Evolutionary conservation across 192 early-diverging fungal genomes (phyloP), one percentile per base, ranked within the genome.

Genomic region (Jimgerdemannia flammicorona): DNA sequence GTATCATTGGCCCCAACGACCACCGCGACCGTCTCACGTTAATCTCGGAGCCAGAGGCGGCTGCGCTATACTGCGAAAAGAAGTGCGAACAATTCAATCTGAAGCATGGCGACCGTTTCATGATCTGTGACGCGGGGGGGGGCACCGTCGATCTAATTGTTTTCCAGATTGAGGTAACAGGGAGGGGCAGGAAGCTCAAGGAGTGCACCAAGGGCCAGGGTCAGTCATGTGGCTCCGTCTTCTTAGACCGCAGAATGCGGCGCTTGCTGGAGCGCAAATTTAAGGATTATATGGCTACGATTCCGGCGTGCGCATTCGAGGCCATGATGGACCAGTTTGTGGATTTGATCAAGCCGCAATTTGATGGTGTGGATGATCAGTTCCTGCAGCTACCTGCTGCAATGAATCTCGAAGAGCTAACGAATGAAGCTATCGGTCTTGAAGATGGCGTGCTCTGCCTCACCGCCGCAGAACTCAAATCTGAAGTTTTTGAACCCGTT

Each of bases 81-180:
- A 84, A 83, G 17, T 85, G 86, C 54, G 84, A 87, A 17, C 77
- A 83, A n/a, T 87, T 87, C 68, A 79, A 81, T 54, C 75, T 87
- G 71, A 78, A 75, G 54, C 77, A 85, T 72, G 82, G 82, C 10
- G 86, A 87, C 40, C 82, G 81, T 59, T 87, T 87, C 70, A 85
- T 87, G 82, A 84, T 87, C 65, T 87, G 84, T 65, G 86, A 87
- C 64, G 86, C 86, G 9, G 86, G 86, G 18, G 84, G 85, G 73
- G 85, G 85, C 70, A 86, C 85, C 17, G 79, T 86, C 0, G 85
- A 86, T 83, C 77, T 86, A 72, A 86, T 87, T 59, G 83, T 84
- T 1, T 86, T 86, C 70, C 70, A 80, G 39, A 81, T 84, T 39
- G 79, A 83, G 43, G 68, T 75, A 44, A 76, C 77, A 20, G 70